phyloP scores from a whole-genome alignment of 2,329 filamentous ascomycete species.

The Diaporthe citrichinensis region DNA sequence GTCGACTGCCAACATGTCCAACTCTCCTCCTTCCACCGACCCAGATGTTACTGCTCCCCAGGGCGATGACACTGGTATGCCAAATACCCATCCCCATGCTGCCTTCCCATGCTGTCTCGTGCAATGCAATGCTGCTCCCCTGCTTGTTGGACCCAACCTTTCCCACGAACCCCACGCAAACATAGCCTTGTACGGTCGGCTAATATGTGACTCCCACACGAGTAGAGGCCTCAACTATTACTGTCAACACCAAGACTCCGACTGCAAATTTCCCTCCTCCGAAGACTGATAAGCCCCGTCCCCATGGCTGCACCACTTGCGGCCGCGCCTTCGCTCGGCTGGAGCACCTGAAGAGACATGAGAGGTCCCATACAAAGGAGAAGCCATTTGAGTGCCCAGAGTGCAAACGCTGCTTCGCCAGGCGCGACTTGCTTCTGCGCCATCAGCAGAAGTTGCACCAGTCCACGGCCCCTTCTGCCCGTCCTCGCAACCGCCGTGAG shows the following conservation, averaged over 20 bases:
- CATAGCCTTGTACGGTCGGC: conserved; percentile 1
- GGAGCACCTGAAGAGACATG: conserved; percentile 97
- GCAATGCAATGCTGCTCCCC: conserved; percentile 8
- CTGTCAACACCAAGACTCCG: conserved; percentile 61
- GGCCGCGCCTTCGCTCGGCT: conserved; percentile 92
- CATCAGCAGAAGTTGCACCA: conserved; percentile 99
- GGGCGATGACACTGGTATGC: conserved; percentile 42
- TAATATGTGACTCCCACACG: conserved; percentile 29
- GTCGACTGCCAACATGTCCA: conserved; percentile 34
- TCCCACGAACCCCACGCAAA: not conserved
- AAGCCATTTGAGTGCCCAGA: conserved; percentile 99
- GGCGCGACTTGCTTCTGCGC: conserved; percentile 89
- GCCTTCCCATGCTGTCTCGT: not conserved
- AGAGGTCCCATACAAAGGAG: conserved; percentile 98
- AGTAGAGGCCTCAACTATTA: conserved; percentile 62
- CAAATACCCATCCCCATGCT: conserved; percentile 26
- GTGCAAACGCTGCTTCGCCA: conserved; percentile 93
- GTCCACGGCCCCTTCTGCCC: conserved; percentile 87
- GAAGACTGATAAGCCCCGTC: conserved; percentile 97
- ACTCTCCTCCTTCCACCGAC: conserved; percentile 37
- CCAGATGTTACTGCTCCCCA: conserved; percentile 36
- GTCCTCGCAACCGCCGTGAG: conserved; percentile 90
- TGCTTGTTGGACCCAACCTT: not conserved
- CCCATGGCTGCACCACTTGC: conserved; percentile 94
- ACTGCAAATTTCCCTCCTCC: conserved; percentile 77